Conservation (phyloP, 208 protist species). For the Wallacemonas sp. region DNA sequence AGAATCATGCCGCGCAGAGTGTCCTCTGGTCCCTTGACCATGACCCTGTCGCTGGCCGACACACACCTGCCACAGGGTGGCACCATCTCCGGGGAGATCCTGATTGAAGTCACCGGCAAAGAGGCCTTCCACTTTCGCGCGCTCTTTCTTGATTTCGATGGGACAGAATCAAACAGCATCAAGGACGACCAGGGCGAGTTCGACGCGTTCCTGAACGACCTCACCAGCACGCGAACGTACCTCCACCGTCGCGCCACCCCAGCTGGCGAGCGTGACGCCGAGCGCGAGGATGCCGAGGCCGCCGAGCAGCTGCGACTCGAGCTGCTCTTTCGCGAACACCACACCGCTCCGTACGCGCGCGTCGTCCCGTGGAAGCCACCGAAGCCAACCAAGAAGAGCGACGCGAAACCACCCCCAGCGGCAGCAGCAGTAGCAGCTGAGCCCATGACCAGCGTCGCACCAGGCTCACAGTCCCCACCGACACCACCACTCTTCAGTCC, state of each 20-base stretch:
- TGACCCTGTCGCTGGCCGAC: slow-evolving; percentile 12
- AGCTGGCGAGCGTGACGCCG: slow-evolving; percentile 32
- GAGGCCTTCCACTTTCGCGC: slow-evolving; percentile 27
- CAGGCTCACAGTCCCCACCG: not conserved
- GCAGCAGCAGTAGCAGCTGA: not conserved
- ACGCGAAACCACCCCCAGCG: not conserved
- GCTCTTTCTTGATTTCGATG: slow-evolving; percentile 33
- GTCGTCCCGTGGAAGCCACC: slow-evolving; percentile 33
- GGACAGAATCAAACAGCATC: slow-evolving; percentile 46
- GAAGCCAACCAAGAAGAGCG: not conserved
- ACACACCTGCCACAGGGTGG: slow-evolving; percentile 37
- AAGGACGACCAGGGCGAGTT: slow-evolving; percentile 68
- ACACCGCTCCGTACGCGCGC: slow-evolving; percentile 46
- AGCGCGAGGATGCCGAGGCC: slow-evolving; percentile 40
- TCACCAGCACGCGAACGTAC: slow-evolving; percentile 58
- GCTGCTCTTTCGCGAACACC: slow-evolving; percentile 48
- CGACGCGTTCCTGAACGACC: slow-evolving; percentile 47
- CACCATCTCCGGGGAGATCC: slow-evolving; percentile 27
- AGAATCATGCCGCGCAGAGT: slow-evolving; percentile 1
- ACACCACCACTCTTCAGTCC: not conserved
- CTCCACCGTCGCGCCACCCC: slow-evolving; percentile 60
- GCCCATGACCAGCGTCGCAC: not conserved
- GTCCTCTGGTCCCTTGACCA: slow-evolving; percentile 12
- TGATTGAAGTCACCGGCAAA: slow-evolving; percentile 32
- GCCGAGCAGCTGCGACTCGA: slow-evolving; percentile 46